A percentile compares a stretch with the other conserved stretches of the same genome.
These are phyloP conservation scores for Rhytidhysteron rufulum DNA, from an alignment of 2,329 filamentous ascomycete genomes.

Conservation along the genomic window DNA sequence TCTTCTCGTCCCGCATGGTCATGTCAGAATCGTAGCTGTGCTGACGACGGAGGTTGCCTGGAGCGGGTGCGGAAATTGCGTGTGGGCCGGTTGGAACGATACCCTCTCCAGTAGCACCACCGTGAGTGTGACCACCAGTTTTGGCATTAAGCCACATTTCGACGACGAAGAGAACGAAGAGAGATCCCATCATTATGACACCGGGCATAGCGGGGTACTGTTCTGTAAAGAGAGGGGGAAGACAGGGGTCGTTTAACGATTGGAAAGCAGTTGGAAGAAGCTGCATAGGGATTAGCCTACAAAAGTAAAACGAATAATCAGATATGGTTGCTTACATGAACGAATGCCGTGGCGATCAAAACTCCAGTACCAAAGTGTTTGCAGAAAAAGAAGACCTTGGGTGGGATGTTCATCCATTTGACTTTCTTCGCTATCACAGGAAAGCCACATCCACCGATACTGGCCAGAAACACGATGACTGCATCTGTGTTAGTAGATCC, in stretches of 20 bases:
- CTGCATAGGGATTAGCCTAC: constrained; percentile 12
- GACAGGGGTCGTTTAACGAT: constrained; percentile 45
- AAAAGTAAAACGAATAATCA: too few species aligned
- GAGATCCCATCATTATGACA: constrained; percentile 62
- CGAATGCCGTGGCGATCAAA: constrained; percentile 80
- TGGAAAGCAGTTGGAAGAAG: constrained; percentile 59
- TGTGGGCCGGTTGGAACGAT: constrained; percentile 18
- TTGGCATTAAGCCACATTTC: constrained; percentile 61
- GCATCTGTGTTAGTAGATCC: constrained; percentile 12
- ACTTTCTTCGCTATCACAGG: constrained; percentile 47
- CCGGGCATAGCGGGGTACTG: constrained; percentile 60
- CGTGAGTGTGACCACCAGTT: constrained; percentile 57
- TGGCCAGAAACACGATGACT: constrained; percentile 38
- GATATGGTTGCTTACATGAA: constrained; percentile 49
- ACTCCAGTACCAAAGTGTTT: constrained; percentile 70
- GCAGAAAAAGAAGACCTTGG: constrained; percentile 57
- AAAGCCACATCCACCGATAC: constrained; percentile 34
- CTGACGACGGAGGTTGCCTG: constrained; percentile 23
- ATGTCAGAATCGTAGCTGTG: constrained; percentile 34
- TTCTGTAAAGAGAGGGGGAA: constrained; percentile 57
- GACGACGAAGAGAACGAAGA: constrained; percentile 60
- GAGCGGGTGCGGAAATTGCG: constrained; percentile 28
- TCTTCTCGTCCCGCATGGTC: constrained; percentile 32
- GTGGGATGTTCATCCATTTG: constrained; percentile 55
- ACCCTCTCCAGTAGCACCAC: constrained; percentile 49